phyloP scores from a whole-genome alignment of 257 asterid species.

The Anisodus tanguticus region DNA sequence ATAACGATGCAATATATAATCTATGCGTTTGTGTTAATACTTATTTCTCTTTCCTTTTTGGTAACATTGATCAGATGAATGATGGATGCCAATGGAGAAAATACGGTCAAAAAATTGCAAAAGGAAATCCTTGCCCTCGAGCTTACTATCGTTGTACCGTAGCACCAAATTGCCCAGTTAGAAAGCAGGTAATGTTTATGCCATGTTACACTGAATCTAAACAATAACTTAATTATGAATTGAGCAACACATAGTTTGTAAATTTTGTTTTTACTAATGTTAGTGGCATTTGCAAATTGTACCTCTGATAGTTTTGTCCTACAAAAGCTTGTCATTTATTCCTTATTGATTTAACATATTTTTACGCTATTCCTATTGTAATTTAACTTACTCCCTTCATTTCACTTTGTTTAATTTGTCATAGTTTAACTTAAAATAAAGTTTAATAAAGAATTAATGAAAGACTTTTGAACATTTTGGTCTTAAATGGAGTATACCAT shows the following conservation, averaged over 20 bases:
- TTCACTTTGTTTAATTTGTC: background rate
- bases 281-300: background rate
- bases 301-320: background rate
- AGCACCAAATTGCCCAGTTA: conserved; percentile 45
- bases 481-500: too few relatives aligned
- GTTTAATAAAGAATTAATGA: background rate
- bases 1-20: too few relatives aligned
- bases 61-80: conserved; percentile 55
- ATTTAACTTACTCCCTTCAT: background rate
- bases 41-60: conserved; percentile 40
- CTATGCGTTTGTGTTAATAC: conserved; percentile 35
- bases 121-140: conserved; percentile 52
- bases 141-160: conserved; percentile 54
- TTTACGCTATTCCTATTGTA: background rate
- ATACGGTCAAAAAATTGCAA: conserved; percentile 52
- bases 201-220: too few relatives aligned
- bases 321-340: background rate
- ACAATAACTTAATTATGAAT: too few relatives aligned
- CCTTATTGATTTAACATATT: background rate
- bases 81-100: conserved; percentile 60
- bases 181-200: conserved; percentile 41
- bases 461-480: background rate
- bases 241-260: too few relatives aligned
- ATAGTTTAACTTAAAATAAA: background rate
- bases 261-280: background rate